Conservation (phyloP, 2,329 filamentous ascomycete genomes). For the Pseudopyricularia cyperi region DNA sequence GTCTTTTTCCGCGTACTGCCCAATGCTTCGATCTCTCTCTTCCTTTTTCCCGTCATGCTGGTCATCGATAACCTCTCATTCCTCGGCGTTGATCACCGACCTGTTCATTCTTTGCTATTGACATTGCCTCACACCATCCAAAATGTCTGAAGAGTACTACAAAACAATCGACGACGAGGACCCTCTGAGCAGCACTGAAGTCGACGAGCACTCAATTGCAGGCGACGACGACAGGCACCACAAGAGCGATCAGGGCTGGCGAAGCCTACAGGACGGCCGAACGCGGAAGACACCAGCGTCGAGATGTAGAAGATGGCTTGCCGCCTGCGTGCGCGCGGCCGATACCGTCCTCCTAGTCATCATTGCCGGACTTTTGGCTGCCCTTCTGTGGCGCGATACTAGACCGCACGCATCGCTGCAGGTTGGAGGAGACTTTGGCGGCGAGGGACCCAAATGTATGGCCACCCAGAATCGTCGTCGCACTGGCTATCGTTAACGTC, state of each 20-base stretch:
- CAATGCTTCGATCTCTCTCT: too few relatives aligned
- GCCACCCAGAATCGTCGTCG: not conserved
- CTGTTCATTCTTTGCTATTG: too few relatives aligned
- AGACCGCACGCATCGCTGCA: not conserved
- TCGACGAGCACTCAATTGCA: too few relatives aligned
- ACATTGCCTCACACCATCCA: too few relatives aligned
- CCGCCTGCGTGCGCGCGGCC: not conserved
- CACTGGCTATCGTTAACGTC: not conserved
- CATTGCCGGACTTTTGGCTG: not conserved
- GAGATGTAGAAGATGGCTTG: not conserved
- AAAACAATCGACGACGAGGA: too few relatives aligned
- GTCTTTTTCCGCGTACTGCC: too few relatives aligned
- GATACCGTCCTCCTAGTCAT: not conserved
- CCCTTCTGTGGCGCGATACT: not conserved
- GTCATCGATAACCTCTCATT: too few relatives aligned
- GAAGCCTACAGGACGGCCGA: not conserved
- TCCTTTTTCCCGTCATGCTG: too few relatives aligned
- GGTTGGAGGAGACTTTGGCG: not conserved
- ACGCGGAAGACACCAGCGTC: not conserved
- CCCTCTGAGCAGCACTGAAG: too few relatives aligned
- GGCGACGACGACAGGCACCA: too few relatives aligned
- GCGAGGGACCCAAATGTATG: not conserved
- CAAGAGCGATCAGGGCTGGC: not conserved
- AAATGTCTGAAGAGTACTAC: too few relatives aligned
- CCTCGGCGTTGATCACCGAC: too few relatives aligned